Percentiles rank a stretch among this genome's conserved stretches.
Conservation (phyloP, 2,329 filamentous ascomycete genomes). For the Trichoderma lentiforme region DNA sequence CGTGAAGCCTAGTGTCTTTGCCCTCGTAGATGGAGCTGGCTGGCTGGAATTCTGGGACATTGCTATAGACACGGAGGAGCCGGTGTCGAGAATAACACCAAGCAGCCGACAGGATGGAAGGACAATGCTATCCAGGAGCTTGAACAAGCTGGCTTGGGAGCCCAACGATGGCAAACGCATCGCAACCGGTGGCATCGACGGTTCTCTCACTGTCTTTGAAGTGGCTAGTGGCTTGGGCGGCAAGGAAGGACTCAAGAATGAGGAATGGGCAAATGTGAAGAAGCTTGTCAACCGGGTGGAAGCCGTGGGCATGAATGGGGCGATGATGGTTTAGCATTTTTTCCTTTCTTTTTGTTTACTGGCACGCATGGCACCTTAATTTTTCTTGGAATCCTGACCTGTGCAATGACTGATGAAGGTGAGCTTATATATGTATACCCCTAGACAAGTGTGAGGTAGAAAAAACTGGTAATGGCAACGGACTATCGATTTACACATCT, state of each 20-base stretch:
- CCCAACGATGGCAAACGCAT: constrained; percentile 80
- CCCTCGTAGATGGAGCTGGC: constrained; percentile 88
- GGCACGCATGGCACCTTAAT: constrained; percentile 11
- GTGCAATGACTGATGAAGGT: constrained; percentile 10
- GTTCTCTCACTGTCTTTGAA: constrained; percentile 87
- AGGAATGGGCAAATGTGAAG: constrained; percentile 94
- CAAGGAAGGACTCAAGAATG: constrained; percentile 75
- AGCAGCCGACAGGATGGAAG: constrained; percentile 61
- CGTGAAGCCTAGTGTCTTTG: constrained; percentile 89
- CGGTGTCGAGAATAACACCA: constrained; percentile 75
- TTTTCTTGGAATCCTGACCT: constrained; percentile 3
- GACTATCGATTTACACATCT: background rate
- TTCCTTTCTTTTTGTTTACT: constrained; percentile 1
- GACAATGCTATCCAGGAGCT: constrained; percentile 73
- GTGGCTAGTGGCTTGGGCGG: constrained; percentile 79
- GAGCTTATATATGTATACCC: constrained; percentile 18
- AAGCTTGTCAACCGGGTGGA: constrained; percentile 78
- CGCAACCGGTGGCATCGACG: constrained; percentile 89
- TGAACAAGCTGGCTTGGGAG: constrained; percentile 97
- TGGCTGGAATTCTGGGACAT: constrained; percentile 95
- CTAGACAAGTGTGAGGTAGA: constrained; percentile 6
- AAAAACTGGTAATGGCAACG: background rate
- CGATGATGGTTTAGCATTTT: constrained; percentile 36
- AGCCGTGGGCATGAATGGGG: constrained; percentile 51
- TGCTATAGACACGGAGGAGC: constrained; percentile 87